phyloP scores from a whole-genome alignment of 768 basidiomycete genomes.

The Mycena alexandri region DNA sequence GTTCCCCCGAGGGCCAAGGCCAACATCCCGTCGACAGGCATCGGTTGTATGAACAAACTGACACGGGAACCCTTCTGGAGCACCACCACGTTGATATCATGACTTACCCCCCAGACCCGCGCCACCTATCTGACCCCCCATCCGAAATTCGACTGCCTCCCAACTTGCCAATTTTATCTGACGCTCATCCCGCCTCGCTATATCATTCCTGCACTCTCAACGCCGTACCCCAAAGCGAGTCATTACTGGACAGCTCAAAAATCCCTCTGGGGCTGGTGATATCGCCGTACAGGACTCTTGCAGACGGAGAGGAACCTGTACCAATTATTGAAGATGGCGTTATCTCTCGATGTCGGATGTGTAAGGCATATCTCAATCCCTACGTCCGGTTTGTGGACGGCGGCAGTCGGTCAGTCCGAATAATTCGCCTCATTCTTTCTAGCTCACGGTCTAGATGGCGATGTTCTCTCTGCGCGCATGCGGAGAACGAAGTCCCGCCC shows the following conservation, averaged over 20 bases:
- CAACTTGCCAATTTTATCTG: conserved; percentile 45
- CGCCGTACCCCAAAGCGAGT: conserved; percentile 66
- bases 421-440: neutral
- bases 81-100: conserved; percentile 70
- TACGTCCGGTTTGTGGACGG: conserved; percentile 77
- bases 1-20: conserved; percentile 39
- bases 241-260: conserved; percentile 67
- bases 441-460: conserved; percentile 60
- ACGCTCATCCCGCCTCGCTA: conserved; percentile 63
- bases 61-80: conserved; percentile 53
- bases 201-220: conserved; percentile 72
- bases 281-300: conserved; percentile 67
- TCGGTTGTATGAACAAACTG: conserved; percentile 34
- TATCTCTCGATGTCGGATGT: conserved; percentile 71
- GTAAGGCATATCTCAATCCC: conserved; percentile 75
- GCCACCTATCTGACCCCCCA: conserved; percentile 62
- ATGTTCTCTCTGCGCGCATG: conserved; percentile 70
- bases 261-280: conserved; percentile 69
- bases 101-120: conserved; percentile 68
- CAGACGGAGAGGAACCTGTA: conserved; percentile 63
- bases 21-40: conserved; percentile 29
- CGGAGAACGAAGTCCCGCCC: conserved; percentile 73
- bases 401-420: conserved; percentile 60
- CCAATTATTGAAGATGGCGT: conserved; percentile 65
- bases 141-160: conserved; percentile 69